These are phyloP conservation scores for Cyclotella distinguenda DNA, from an alignment of 108 stramenopile species.

Conservation along the genomic window DNA sequence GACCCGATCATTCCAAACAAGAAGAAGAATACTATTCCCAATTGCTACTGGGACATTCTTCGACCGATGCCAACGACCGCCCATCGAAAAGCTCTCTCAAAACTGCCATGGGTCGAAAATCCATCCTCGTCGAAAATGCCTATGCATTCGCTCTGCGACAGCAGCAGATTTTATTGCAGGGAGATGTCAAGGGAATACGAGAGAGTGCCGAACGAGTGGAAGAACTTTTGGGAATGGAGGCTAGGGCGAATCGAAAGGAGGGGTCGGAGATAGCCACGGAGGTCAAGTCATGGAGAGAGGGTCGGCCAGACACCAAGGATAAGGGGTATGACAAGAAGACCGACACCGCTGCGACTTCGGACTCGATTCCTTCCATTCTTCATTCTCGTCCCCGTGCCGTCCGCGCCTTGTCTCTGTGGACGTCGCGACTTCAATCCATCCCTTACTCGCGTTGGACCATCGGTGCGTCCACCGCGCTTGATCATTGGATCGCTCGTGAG, in stretches of 20 bases:
- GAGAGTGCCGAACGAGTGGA: slow-evolving; percentile 72
- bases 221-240: slow-evolving; percentile 57
- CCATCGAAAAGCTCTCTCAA: slow-evolving; percentile 22
- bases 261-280: slow-evolving; percentile 40
- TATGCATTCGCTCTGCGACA: slow-evolving; percentile 79
- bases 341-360: slow-evolving; percentile 5
- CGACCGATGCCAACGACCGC: not conserved
- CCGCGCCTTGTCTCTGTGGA: slow-evolving; percentile 76
- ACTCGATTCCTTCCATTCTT: slow-evolving; percentile 51
- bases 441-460: slow-evolving; percentile 82
- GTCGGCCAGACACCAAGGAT: slow-evolving; percentile 5
- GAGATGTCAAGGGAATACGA: slow-evolving; percentile 46
- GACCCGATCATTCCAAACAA: slow-evolving; percentile 21
- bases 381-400: slow-evolving; percentile 58
- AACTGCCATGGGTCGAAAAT: slow-evolving; percentile 73
- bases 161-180: slow-evolving; percentile 60
- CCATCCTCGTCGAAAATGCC: slow-evolving; percentile 62
- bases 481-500: slow-evolving; percentile 86
- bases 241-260: slow-evolving; percentile 36
- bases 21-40: slow-evolving; percentile 71
- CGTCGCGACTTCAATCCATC: slow-evolving; percentile 63
- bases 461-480: slow-evolving; percentile 77
- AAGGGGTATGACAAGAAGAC: not conserved
- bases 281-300: slow-evolving; percentile 38
- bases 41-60: slow-evolving; percentile 56